A percentile compares a stretch with the other conserved stretches of the same genome.
Evolutionary conservation across 2,329 filamentous ascomycete species (phyloP).

Genomic region (Claviceps maximensis): DNA sequence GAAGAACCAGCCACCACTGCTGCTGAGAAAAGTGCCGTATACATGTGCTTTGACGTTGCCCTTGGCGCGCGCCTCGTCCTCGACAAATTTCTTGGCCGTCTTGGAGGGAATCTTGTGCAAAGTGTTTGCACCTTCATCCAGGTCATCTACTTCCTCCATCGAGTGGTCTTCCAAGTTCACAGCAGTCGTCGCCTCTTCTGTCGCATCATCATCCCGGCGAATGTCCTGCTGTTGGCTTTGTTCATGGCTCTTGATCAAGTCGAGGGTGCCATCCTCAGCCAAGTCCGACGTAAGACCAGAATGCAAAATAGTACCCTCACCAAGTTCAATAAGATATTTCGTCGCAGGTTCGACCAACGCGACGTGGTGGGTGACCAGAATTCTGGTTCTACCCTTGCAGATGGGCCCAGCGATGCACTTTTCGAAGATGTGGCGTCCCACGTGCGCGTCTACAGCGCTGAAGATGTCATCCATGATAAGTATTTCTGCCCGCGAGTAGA

Average conservation of each 20-base stretch:
- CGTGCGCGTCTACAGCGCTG: slow-evolving; percentile 69
- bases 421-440: slow-evolving; percentile 67
- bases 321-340: slow-evolving; percentile 62
- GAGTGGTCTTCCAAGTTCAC: slow-evolving; percentile 42
- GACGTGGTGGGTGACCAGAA: slow-evolving; percentile 72
- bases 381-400: slow-evolving; percentile 55
- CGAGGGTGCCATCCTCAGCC: slow-evolving; percentile 40
- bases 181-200: slow-evolving; percentile 31
- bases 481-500: slow-evolving; percentile 67
- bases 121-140: slow-evolving; percentile 21
- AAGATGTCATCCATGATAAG: slow-evolving; percentile 76
- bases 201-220: slow-evolving; percentile 33
- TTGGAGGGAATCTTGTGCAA: slow-evolving; percentile 39
- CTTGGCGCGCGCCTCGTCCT: slow-evolving; percentile 60
- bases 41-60: slow-evolving; percentile 55
- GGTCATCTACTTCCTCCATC: slow-evolving; percentile 25
- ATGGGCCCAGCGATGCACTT: slow-evolving; percentile 61
- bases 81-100: slow-evolving; percentile 55
- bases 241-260: slow-evolving; percentile 45
- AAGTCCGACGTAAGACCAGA: slow-evolving; percentile 54
- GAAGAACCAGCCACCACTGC: slow-evolving; percentile 49
- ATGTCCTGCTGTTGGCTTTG: slow-evolving; percentile 28
- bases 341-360: slow-evolving; percentile 56
- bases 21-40: slow-evolving; percentile 54
- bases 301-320: slow-evolving; percentile 51